These are phyloP conservation scores for Tylopilus subfusipes DNA, from an alignment of 768 basidiomycete genomes.

Conservation along the genomic window DNA sequence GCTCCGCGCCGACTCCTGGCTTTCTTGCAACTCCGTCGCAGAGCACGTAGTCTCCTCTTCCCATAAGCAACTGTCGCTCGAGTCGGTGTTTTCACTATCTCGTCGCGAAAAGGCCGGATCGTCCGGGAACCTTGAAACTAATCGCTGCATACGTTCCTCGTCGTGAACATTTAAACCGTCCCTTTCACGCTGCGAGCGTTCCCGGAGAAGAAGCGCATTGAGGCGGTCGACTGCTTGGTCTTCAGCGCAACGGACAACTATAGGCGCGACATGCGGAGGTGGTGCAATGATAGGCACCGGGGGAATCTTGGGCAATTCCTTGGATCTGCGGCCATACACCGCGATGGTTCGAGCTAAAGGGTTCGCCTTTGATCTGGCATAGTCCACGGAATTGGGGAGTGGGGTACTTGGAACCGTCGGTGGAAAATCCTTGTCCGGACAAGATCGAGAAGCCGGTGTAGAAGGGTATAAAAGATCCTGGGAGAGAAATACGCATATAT, in stretches of 20 bases:
- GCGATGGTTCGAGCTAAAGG: slow-evolving; percentile 23
- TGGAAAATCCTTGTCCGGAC: slow-evolving; percentile 3
- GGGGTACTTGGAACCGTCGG: slow-evolving; percentile 29
- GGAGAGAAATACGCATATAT: slow-evolving; percentile 5
- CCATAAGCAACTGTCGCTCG: slow-evolving; percentile 13
- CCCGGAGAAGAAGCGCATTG: slow-evolving; percentile 38
- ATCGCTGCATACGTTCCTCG: slow-evolving; percentile 7
- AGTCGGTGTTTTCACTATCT: slow-evolving; percentile 10
- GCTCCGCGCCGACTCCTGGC: background rate
- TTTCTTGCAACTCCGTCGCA: slow-evolving; percentile 22
- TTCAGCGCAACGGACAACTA: slow-evolving; percentile 28
- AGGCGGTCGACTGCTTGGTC: slow-evolving; percentile 45
- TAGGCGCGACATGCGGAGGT: slow-evolving; percentile 35
- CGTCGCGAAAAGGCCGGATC: background rate
- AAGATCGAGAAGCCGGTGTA: background rate
- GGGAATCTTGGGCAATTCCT: slow-evolving; percentile 5
- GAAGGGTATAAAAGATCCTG: slow-evolving; percentile 10
- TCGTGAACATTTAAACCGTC: slow-evolving; percentile 31
- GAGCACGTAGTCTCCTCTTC: slow-evolving; percentile 16
- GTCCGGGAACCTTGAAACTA: too few relatives aligned
- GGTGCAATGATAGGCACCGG: slow-evolving; percentile 55
- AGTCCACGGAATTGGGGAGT: slow-evolving; percentile 20
- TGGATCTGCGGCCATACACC: slow-evolving; percentile 1
- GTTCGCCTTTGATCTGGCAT: slow-evolving; percentile 21
- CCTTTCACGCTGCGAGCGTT: slow-evolving; percentile 33